Percentiles rank a stretch among this genome's conserved stretches.
Evolutionary conservation across 2,329 filamentous ascomycete species (phyloP).

Genomic region (Fusarium metavorans): DNA sequence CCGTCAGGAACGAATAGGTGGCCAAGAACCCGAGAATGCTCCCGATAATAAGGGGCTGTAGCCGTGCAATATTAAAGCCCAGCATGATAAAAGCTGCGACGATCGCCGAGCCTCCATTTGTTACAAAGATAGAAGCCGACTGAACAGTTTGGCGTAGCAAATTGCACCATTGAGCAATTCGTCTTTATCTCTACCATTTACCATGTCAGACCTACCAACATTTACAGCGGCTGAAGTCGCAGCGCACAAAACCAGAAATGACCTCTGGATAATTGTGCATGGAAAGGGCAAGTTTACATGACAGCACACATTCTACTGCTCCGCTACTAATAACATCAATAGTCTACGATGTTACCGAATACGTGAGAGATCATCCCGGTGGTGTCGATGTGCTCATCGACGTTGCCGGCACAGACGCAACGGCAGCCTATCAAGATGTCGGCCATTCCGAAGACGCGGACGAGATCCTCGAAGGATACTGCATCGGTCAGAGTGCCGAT

Average conservation of each 20-base stretch:
- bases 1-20: not conserved
- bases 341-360: conserved; percentile 71
- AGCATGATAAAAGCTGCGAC: not conserved
- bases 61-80: not conserved
- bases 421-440: conserved; percentile 84
- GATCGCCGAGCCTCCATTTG: not conserved
- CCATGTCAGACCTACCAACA: conserved; percentile 16
- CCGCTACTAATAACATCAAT: not conserved
- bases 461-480: conserved; percentile 55
- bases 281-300: conserved; percentile 61
- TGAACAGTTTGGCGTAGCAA: not conserved
- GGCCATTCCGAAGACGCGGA: conserved; percentile 78
- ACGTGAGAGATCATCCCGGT: conserved; percentile 73
- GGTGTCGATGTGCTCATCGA: conserved; percentile 84
- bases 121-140: not conserved
- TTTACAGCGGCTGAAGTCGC: conserved; percentile 58
- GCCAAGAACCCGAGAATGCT: not conserved
- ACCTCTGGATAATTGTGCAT: conserved; percentile 68
- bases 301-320: not conserved
- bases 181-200: not conserved
- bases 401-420: conserved; percentile 81
- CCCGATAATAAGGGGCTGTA: not conserved
- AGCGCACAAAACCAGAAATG: conserved; percentile 59
- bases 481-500: conserved; percentile 50
- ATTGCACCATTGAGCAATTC: not conserved